Conservation (phyloP, 495 filamentous ascomycete genomes). For the Aspergillus cristatus region DNA sequence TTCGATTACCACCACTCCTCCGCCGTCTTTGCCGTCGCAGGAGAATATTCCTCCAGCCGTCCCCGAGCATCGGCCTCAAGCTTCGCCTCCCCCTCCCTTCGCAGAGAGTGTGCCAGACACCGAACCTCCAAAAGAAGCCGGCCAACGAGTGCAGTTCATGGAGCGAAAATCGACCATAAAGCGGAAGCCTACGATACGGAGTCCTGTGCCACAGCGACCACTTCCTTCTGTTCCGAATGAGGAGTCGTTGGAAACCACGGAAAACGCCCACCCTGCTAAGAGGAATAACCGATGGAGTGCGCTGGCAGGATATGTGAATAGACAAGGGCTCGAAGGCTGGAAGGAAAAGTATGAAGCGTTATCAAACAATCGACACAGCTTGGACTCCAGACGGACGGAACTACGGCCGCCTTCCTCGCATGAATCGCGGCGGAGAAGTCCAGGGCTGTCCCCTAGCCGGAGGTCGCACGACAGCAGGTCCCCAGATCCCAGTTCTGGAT, state of each 20-base stretch:
- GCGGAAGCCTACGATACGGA: too few species aligned
- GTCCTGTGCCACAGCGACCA: constrained; percentile 12
- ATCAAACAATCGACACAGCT: constrained; percentile 22
- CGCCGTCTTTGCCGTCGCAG: constrained; percentile 9
- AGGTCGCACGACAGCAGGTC: constrained; percentile 4
- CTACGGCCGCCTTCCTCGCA: constrained; percentile 25
- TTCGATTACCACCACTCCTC: constrained; percentile 7
- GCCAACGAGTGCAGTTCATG: too few species aligned
- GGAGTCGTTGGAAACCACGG: constrained; percentile 7
- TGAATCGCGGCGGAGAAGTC: constrained; percentile 14
- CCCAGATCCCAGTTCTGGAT: constrained; percentile 13
- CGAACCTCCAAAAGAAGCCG: too few species aligned
- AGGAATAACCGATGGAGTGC: constrained; percentile 28
- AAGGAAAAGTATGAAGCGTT: constrained; percentile 16
- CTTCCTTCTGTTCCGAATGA: constrained; percentile 24
- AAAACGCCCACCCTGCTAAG: constrained; percentile 7
- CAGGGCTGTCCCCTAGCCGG: constrained; percentile 21
- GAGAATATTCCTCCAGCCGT: background rate
- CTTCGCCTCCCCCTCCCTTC: constrained; percentile 8
- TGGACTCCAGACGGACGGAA: constrained; percentile 25
- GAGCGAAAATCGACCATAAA: background rate
- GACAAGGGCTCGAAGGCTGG: constrained; percentile 12
- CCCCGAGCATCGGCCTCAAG: constrained; percentile 1
- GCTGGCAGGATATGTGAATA: constrained; percentile 18
- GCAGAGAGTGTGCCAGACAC: background rate